Percentiles rank a stretch among this genome's conserved stretches.
phyloP scores from a whole-genome alignment of 192 early-diverging fungal species.

The Linnemannia zychae region DNA sequence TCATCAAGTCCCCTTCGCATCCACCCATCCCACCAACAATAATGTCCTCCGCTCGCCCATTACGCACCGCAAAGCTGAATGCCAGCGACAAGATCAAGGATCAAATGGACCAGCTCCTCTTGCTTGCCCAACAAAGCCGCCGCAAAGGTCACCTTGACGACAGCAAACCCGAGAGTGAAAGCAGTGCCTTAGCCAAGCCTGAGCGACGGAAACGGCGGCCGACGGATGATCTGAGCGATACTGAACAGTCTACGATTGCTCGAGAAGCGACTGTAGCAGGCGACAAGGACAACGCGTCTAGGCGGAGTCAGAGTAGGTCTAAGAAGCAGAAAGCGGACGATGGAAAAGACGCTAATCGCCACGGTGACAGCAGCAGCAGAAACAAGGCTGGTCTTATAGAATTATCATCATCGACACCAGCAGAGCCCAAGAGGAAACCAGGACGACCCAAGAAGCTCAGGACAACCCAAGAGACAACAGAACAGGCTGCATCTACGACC shows the following conservation, averaged over 20 bases:
- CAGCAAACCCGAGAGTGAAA: not conserved
- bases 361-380: not conserved
- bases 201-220: not conserved
- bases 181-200: not conserved
- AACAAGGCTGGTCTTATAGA: no score
- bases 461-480: not conserved
- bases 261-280: not conserved
- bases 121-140: not conserved
- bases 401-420: no score
- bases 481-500: not conserved
- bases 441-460: not conserved
- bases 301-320: not conserved
- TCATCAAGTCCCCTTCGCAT: not conserved
- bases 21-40: not conserved
- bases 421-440: not conserved
- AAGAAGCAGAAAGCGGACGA: not conserved
- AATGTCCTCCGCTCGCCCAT: not conserved
- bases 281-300: not conserved
- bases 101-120: not conserved
- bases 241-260: not conserved
- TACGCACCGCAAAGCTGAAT: not conserved
- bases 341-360: not conserved
- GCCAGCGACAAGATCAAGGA: slow-evolving; percentile 7
- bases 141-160: not conserved
- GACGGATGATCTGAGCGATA: not conserved